Evolutionary conservation across 176 grass and related monocot species (phyloP).

Genomic region (bread wheat (Triticum aestivum)): DNA sequence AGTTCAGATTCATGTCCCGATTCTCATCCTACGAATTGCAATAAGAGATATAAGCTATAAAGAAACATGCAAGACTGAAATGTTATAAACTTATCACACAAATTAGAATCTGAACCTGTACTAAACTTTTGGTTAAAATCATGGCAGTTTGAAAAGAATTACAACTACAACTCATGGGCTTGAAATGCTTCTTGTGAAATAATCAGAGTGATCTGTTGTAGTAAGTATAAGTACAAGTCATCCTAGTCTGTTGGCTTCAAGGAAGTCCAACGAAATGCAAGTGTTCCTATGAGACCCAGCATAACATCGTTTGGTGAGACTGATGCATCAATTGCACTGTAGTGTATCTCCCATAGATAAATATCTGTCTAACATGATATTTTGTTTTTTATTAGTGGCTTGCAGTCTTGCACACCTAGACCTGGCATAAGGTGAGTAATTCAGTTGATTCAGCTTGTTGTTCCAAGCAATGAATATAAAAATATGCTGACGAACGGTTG

Average conservation of each 20-base stretch:
- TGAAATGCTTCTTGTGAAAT: no score
- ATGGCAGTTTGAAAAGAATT: no score
- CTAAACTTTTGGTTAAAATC: no score
- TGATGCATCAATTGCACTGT: neutral
- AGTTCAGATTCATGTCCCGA: constrained; percentile 78
- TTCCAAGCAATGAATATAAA: neutral
- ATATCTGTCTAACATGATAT: neutral
- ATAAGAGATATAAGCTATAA: no score
- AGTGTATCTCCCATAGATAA: neutral
- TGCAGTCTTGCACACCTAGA: neutral
- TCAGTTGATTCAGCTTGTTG: neutral
- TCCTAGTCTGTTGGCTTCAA: neutral
- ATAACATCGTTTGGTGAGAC: neutral
- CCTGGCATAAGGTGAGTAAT: neutral
- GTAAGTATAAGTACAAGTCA: neutral
- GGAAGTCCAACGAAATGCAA: constrained; percentile 6
- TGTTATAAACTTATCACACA: no score
- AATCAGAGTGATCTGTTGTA: neutral
- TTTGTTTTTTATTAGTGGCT: neutral
- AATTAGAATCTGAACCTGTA: no score
- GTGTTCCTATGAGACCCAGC: constrained; percentile 1
- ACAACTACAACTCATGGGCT: no score
- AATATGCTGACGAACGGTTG: neutral
- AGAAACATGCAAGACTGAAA: no score
- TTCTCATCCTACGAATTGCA: constrained; percentile 64